Percentiles rank a stretch among this genome's conserved stretches.
Conservation (phyloP, 2,329 filamentous ascomycete genomes). For the Nannizzia gypsea region DNA sequence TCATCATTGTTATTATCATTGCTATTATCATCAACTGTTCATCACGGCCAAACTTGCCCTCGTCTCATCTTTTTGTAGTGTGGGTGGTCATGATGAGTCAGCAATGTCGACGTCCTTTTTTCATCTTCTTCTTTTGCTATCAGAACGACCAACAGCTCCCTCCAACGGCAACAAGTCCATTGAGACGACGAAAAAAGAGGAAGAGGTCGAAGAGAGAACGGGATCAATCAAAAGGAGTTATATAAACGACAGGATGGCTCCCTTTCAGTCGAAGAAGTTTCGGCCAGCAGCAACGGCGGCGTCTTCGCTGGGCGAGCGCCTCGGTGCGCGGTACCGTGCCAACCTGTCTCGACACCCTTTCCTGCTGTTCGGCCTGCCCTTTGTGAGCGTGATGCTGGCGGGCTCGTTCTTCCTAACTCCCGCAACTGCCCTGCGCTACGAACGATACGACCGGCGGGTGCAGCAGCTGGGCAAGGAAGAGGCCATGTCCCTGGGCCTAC, state of each 20-base stretch:
- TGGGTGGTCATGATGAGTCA: no score
- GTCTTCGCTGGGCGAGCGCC: slow-evolving; percentile 49
- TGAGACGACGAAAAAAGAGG: no score
- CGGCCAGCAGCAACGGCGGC: slow-evolving; percentile 40
- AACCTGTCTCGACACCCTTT: slow-evolving; percentile 72
- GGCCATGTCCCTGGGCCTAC: slow-evolving; percentile 61
- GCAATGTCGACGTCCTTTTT: no score
- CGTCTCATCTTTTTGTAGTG: no score
- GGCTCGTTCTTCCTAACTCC: slow-evolving; percentile 92
- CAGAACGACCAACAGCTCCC: no score
- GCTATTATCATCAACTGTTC: no score
- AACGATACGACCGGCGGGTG: slow-evolving; percentile 82
- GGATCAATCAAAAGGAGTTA: neutral
- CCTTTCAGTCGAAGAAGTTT: slow-evolving; percentile 61
- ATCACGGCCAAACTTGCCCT: no score
- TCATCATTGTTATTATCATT: no score
- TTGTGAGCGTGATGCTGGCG: slow-evolving; percentile 76
- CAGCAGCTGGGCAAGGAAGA: slow-evolving; percentile 76
- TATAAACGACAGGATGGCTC: slow-evolving; percentile 38
- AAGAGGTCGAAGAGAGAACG: neutral
- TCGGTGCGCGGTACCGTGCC: slow-evolving; percentile 66
- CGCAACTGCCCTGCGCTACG: slow-evolving; percentile 85
- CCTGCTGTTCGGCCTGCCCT: slow-evolving; percentile 84
- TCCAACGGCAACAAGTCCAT: no score
- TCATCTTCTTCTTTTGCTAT: no score